Conservation (phyloP, 1,139 yeast genomes). For the Starmera stellimalicola region DNA sequence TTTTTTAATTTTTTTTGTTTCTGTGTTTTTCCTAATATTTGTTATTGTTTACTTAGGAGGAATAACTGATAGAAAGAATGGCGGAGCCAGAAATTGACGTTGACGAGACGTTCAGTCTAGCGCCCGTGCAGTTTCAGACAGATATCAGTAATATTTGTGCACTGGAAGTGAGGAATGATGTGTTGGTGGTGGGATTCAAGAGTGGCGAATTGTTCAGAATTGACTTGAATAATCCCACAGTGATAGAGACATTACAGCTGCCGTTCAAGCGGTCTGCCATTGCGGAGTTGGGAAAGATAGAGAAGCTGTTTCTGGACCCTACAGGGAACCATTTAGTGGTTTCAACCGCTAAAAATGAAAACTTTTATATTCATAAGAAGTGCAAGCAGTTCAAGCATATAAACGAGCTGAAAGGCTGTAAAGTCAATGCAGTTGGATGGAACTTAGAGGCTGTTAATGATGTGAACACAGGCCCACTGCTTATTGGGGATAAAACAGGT, state of each 20-base stretch:
- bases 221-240: slow-evolving; percentile 44
- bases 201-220: slow-evolving; percentile 39
- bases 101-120: slow-evolving; percentile 22
- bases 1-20: not conserved
- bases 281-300: slow-evolving; percentile 22
- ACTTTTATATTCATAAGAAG: slow-evolving; percentile 32
- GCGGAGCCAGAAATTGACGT: too few species aligned
- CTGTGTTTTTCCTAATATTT: not conserved
- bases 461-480: slow-evolving; percentile 33
- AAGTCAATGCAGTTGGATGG: slow-evolving; percentile 36
- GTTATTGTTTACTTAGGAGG: too few species aligned
- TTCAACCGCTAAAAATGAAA: slow-evolving; percentile 34
- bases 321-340: slow-evolving; percentile 40
- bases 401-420: slow-evolving; percentile 31
- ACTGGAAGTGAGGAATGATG: slow-evolving; percentile 37
- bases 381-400: slow-evolving; percentile 29
- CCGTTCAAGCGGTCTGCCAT: slow-evolving; percentile 17
- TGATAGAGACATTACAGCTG: slow-evolving; percentile 29
- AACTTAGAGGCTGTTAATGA: slow-evolving; percentile 27
- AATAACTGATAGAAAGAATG: too few species aligned
- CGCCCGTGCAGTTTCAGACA: slow-evolving; percentile 50
- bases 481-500: slow-evolving; percentile 40
- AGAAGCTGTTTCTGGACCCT: slow-evolving; percentile 35
- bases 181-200: slow-evolving; percentile 36
- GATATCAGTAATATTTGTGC: slow-evolving; percentile 32